phyloP scores from a whole-genome alignment of 2,329 filamentous ascomycete species.

The Trichoderma gracile region DNA sequence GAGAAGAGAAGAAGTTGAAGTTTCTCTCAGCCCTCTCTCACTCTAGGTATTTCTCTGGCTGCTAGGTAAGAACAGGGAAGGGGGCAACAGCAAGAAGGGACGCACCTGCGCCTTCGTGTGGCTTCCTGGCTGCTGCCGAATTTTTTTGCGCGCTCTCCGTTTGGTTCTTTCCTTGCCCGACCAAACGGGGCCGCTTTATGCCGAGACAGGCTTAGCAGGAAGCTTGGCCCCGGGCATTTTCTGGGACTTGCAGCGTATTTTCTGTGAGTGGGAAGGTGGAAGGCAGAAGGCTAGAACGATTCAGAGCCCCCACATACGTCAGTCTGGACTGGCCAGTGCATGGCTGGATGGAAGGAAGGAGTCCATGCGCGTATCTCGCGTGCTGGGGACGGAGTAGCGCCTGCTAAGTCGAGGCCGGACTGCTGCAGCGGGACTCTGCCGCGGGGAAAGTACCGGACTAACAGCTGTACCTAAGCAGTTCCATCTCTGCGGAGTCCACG shows the following conservation, averaged over 20 bases:
- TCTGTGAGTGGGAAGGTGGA: no score
- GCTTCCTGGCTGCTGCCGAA: conserved; percentile 5
- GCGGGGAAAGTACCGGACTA: neutral
- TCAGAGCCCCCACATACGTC: neutral
- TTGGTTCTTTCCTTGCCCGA: neutral
- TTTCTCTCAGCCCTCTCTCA: neutral
- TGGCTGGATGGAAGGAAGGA: neutral
- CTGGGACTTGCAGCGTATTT: neutral
- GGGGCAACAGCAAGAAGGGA: conserved; percentile 11
- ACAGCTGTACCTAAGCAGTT: neutral
- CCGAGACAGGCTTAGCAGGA: conserved; percentile 18
- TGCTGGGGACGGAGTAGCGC: neutral
- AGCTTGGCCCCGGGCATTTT: conserved; percentile 6
- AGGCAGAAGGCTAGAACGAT: neutral
- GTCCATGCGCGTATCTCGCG: neutral
- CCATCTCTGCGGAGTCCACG: no score
- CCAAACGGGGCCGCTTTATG: neutral
- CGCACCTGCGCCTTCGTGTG: conserved; percentile 10
- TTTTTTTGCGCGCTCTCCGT: conserved; percentile 15
- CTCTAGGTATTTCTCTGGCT: no score
- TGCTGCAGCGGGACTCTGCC: neutral
- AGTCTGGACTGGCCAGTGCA: neutral
- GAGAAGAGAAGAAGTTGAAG: neutral
- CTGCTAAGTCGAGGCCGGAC: neutral
- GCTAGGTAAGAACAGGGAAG: neutral